Evolutionary conservation across 2,329 filamentous ascomycete genomes (phyloP).

Genomic region (Zelopaecilomyces penicillatus): DNA sequence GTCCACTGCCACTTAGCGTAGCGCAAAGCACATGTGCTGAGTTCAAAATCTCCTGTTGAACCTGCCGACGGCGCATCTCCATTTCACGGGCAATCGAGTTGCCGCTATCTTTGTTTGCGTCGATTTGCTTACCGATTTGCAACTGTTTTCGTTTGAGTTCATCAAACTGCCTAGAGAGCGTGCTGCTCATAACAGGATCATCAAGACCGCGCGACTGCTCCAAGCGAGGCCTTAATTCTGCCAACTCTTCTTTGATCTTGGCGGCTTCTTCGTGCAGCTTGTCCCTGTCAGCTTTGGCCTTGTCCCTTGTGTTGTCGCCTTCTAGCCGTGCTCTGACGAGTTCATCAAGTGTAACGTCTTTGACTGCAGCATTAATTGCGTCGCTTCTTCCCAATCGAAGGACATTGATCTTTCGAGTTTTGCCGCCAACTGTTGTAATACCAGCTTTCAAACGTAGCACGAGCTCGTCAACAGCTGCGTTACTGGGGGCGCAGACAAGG

Average conservation of each 20-base stretch:
- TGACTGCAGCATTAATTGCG: constrained; percentile 81
- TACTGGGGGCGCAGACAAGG: constrained; percentile 94
- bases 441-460: constrained; percentile 87
- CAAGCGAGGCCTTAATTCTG: constrained; percentile 60
- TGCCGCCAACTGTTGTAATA: constrained; percentile 67
- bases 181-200: constrained; percentile 38
- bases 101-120: constrained; percentile 77
- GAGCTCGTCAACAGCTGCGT: constrained; percentile 92
- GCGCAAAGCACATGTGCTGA: constrained; percentile 89
- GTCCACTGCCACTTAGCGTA: constrained; percentile 88
- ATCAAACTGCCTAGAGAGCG: constrained; percentile 69
- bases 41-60: constrained; percentile 87
- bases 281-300: constrained; percentile 47
- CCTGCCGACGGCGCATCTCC: constrained; percentile 72
- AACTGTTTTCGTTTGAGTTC: constrained; percentile 67
- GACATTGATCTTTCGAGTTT: constrained; percentile 69
- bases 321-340: constrained; percentile 70
- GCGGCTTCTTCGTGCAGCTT: constrained; percentile 55
- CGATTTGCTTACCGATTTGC: constrained; percentile 70
- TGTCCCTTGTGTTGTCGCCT: constrained; percentile 48
- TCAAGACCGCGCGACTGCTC: constrained; percentile 54
- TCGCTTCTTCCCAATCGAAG: constrained; percentile 85
- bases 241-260: constrained; percentile 68
- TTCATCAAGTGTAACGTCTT: constrained; percentile 88
- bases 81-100: constrained; percentile 74